Evolutionary conservation across 176 grass and related monocot genomes (phyloP), one percentile per base, ranked within the genome.

Genomic region (Stipa capillata): DNA sequence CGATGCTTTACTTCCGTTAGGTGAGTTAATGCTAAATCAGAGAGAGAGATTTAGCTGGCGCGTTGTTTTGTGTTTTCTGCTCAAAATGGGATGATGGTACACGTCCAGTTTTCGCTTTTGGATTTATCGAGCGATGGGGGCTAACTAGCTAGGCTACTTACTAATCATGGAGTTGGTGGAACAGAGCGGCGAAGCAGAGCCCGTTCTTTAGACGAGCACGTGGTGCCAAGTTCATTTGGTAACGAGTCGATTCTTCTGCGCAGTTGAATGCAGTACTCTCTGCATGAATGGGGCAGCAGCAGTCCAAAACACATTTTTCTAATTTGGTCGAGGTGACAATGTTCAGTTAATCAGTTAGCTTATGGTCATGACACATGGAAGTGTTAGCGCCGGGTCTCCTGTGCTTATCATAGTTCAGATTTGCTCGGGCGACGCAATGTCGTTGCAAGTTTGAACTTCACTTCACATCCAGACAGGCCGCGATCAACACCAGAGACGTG

Each of bases 1-100:
- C 57, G 75, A 51, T 39, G 86, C 68, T 79, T 88, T 88, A 69
- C 81, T 74, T 75, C 8, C 83, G 51, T 27, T 72, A 18, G 47
- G 51, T 77, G 67, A 11, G 27, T 4, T 24, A 36, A 25, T 17
- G 42, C 41, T 16, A 8, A 50, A 79, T 42, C 34, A 60, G 34
- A n/a, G 4, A 11, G 7, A 28, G n/a, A 8, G 25, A 64, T 78
- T 67, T 56, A 39, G 65, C 35, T 62, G 61, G 50, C 65, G 39
- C 80, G 60, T 8, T 42, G 34, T 55, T 67, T 16, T 35, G 51
- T 59, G 67, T 58, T 71, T 24, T 76, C 65, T 29, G 66, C 32
- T 66, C 43, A 32, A 56, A 69, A 52, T 53, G 63, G 78, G 58
- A 61, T 57, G n/a, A 17, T 59, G 7, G 21, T 31, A 60, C 41